Base-by-base conservation (phyloP, 2,329 filamentous ascomycete genomes). In the Colletotrichum lini region DNA sequence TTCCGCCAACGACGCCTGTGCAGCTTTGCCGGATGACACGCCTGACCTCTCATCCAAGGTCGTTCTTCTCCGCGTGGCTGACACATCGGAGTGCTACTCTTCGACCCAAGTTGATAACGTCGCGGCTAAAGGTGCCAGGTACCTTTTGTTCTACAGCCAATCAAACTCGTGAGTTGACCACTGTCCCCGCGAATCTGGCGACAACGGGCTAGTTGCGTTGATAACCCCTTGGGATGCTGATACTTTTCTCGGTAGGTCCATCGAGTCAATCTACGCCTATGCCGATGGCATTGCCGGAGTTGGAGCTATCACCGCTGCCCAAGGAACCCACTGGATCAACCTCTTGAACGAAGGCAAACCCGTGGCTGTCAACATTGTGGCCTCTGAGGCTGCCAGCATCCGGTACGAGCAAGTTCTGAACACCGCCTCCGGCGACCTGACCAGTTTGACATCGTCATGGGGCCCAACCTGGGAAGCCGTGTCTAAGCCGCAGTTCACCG, bases 31-130 rank as follows among this genome's bases (percentile, higher is more conserved):
- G 1, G 70, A 67, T 3, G 72, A 65, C 42, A 74, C 74, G 0
- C 80, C 83, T 2, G 80, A 84, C 72, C 78, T 87, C 9, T 79
- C 80, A 5, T 74, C 78, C 3, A 78, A 80, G 49, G 76, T 86
- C 23, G 83, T 85, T 10, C 77, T 86, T 4, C 77, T 86, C 47
- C 80, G 79, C 9, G 78, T 79, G 35, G 80, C 80, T 8, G 26
- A 68, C 13, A 54, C 42, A 2, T 47, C 56, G 64, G 77, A 74
- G 16, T 84, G 82, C 72, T 79, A 78, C 10, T 78, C 79, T 26
- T 74, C 76, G 16, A 72, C 76, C 10, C 83, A 86, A 74, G 80
- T 80, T 16, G 69, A 73, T 13, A 84, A 85, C 63, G 76, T 82
- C 1, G 81, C 78, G 15, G 81, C 78, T 4, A 82, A 81, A 59